Conservation (phyloP, 805 yeast genomes). For the Cyberlindnera misumaiensis region DNA sequence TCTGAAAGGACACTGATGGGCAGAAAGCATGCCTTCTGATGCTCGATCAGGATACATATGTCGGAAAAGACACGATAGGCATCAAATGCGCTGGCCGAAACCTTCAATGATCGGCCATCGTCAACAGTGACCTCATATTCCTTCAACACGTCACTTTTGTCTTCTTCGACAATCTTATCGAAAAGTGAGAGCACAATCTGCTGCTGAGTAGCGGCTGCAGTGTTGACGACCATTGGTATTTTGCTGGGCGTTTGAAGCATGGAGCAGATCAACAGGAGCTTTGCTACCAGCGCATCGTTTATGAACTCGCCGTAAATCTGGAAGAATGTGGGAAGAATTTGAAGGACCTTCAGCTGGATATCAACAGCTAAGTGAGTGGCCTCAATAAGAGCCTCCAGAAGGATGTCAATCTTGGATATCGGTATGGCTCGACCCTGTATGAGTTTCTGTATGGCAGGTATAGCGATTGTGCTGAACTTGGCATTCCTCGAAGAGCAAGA, state of each 20-base stretch:
- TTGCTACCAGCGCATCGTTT: conserved; percentile 47
- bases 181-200: conserved; percentile 75
- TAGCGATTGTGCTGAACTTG: conserved; percentile 62
- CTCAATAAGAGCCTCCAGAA: conserved; percentile 63
- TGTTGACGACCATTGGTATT: conserved; percentile 71
- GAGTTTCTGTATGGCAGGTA: conserved; percentile 63
- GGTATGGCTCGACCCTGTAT: conserved; percentile 52
- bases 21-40: conserved; percentile 47
- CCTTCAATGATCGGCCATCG: conserved; percentile 33
- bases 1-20: conserved; percentile 47
- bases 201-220: conserved; percentile 90
- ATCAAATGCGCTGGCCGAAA: conserved; percentile 56
- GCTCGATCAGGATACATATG: conserved; percentile 60
- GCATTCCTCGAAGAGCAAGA: conserved; percentile 73
- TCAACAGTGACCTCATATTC: conserved; percentile 37
- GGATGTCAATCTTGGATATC: conserved; percentile 38
- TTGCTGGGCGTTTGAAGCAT: conserved; percentile 63
- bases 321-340: conserved; percentile 69
- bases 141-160: conserved; percentile 18
- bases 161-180: conserved; percentile 51
- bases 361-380: conserved; percentile 74
- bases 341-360: conserved; percentile 80
- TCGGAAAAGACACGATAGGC: conserved; percentile 66
- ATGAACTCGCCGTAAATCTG: conserved; percentile 54
- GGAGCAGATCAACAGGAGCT: conserved; percentile 62